phyloP scores from a whole-genome alignment of 1,284 basidiomycete genomes.

The Agaricales sp. region DNA sequence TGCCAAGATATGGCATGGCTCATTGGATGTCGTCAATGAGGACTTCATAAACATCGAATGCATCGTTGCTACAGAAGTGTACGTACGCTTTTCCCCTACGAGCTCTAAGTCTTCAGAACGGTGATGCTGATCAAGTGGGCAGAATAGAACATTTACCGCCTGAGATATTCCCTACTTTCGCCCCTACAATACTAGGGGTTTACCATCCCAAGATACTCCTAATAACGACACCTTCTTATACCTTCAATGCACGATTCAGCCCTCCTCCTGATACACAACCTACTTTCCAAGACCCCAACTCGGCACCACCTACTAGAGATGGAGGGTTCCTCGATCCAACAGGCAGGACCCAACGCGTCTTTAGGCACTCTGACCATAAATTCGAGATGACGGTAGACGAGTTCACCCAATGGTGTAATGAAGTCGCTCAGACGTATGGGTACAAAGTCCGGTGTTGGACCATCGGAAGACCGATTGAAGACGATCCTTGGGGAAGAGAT shows the following conservation, averaged over 20 bases:
- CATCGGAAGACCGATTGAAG: slow-evolving; percentile 45
- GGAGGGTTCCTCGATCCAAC: slow-evolving; percentile 66
- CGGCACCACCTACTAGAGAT: background rate
- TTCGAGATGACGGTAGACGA: slow-evolving; percentile 88
- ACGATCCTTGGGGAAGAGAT: slow-evolving; percentile 63
- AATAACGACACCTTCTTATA: slow-evolving; percentile 85
- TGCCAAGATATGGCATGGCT: slow-evolving; percentile 76
- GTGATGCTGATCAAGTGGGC: slow-evolving; percentile 6
- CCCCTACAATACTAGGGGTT: slow-evolving; percentile 71
- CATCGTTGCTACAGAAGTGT: slow-evolving; percentile 84
- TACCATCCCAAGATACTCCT: slow-evolving; percentile 77
- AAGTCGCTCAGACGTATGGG: slow-evolving; percentile 62
- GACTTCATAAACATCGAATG: slow-evolving; percentile 71
- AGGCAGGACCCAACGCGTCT: slow-evolving; percentile 59
- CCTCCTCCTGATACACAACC: slow-evolving; percentile 35
- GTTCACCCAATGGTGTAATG: slow-evolving; percentile 62
- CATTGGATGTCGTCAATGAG: slow-evolving; percentile 67
- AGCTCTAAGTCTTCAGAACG: slow-evolving; percentile 7
- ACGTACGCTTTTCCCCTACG: slow-evolving; percentile 20
- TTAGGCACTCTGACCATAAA: slow-evolving; percentile 83
- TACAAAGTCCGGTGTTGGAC: slow-evolving; percentile 50
- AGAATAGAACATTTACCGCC: slow-evolving; percentile 86
- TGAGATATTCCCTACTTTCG: slow-evolving; percentile 63
- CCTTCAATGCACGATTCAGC: slow-evolving; percentile 82
- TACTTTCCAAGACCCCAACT: slow-evolving; percentile 9